Base-by-base conservation (phyloP, 2,329 filamentous ascomycete genomes). In the Arthroderma uncinatum region DNA sequence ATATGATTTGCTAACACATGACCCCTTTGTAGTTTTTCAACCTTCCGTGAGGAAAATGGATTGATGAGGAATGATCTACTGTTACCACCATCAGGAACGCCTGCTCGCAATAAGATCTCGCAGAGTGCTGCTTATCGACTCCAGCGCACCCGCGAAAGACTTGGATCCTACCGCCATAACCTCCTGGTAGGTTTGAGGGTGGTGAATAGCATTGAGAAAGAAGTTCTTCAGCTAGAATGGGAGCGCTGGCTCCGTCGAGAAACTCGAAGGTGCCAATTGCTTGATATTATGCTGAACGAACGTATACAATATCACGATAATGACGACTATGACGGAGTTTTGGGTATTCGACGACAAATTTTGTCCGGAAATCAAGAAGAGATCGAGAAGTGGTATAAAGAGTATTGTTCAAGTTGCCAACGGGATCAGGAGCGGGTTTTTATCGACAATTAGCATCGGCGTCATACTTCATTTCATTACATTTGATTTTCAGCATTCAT, bases 201-300 rank as follows among this genome's bases (percentile, higher is more conserved):
- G 1, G 85, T 97, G 60, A 96, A 97, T 71, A 85, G 81, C 58
- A 83, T 97, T 28, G 93, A 97, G 76, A 80, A 81, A 58, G 90
- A 96, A 70, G 85, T 95, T 69, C 72, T 97, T 56, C 81, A 83
- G 65, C 86, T 86, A 0, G 92, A 96, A 70, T 98, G 90, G 85
- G 91, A 95, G 74, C 87, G 88, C 62, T 98, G 92, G 91, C 79
- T 97, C 30, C 72, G 81, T 2, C 85, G 88, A 63, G 93, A 98
- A 73, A 85, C 83, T 62, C 72, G 78, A 34, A 81, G 87, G 53
- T 98, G 93, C 70, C 82, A 82, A 57, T 81, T 86, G 66, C 70
- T 83, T 6, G 76, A 78, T 40, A 68, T 67, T 12, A 71, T 83
- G 63, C 66, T 81, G 9, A 64, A 66, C 23, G 60, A 64, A 16